Evolutionary conservation across 306 rosid species (phyloP), one percentile per base, ranked within the genome.

Genomic region (Elaeagnus macrophylla): DNA sequence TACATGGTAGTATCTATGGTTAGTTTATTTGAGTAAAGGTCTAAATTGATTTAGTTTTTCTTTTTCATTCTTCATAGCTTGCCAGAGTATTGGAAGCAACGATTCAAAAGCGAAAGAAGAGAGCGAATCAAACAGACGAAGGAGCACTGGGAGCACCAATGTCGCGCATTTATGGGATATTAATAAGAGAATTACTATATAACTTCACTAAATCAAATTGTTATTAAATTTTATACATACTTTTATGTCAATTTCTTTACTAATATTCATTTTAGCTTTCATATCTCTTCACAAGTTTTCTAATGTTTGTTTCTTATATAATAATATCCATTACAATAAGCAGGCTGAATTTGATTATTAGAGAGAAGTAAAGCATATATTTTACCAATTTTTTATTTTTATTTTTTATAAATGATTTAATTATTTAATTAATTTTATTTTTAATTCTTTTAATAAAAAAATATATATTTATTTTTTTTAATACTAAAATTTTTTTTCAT

Each of bases 101-200:
- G 59, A 1, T 10, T 39, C 6, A 32, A 17, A 39, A 55, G 37
- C 1, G 59, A 55, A 55, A 6, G 47, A 55, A 16, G 9, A 16
- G 46, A 55, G 36, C 10, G 60, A 39, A 9, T 55, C 12, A 39
- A 39, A 17, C 60, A 39, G 40, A 37, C 25, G 5, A 55, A 55
- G 60, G 48, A 55, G 14, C 60, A 55, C 10, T 55, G 60, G 60
- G 48, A 55, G 8, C 10, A 5, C 6, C 60, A 55, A 47, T 55
- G 60, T 16, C 46, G 60, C 15, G 48, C 36, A 1, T 39, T 55
- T 39, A 17, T 55, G 47, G 48, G 60, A 54, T 54, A 54, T 38
- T 8, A 10, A 7, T 37, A n/a, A 53, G 10, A 51, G 7, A 11
- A 8, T 12, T 17, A 13, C 17, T 12, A 11, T 45, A 12, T 41